phyloP scores from a whole-genome alignment of 1,139 yeast species.

The Candida sp. region DNA sequence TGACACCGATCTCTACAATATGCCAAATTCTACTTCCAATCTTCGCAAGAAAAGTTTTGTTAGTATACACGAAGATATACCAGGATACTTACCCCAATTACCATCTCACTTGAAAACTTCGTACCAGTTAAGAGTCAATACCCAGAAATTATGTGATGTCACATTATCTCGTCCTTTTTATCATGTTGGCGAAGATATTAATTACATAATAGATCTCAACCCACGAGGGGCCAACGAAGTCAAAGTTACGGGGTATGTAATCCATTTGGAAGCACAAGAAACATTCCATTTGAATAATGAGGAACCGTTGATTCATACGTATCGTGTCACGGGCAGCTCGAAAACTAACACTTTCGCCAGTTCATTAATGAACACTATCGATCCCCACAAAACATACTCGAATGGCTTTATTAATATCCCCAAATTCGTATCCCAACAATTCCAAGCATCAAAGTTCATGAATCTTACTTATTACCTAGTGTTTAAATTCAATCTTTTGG shows the following conservation, averaged over 20 bases:
- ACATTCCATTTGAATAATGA: slow-evolving; percentile 20
- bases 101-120: slow-evolving; percentile 33
- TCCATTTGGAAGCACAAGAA: slow-evolving; percentile 41
- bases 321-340: slow-evolving; percentile 34
- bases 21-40: slow-evolving; percentile 30
- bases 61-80: slow-evolving; percentile 10
- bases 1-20: slow-evolving; percentile 29
- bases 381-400: slow-evolving; percentile 11
- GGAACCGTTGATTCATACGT: slow-evolving; percentile 21
- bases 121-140: slow-evolving; percentile 36
- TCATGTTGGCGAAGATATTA: slow-evolving; percentile 48
- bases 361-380: slow-evolving; percentile 17
- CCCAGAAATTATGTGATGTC: slow-evolving; percentile 29
- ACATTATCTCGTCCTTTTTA: slow-evolving; percentile 41
- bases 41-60: slow-evolving; percentile 27
- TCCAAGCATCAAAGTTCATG: slow-evolving; percentile 34
- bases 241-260: slow-evolving; percentile 31
- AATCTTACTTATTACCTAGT: slow-evolving; percentile 36
- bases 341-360: slow-evolving; percentile 34
- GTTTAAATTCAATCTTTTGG: slow-evolving; percentile 34
- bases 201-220: slow-evolving; percentile 27
- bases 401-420: slow-evolving; percentile 33
- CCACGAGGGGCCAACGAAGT: slow-evolving; percentile 15
- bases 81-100: slow-evolving; percentile 22
- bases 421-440: slow-evolving; percentile 29